Base-by-base conservation (phyloP, 2,329 filamentous ascomycete genomes). In the Cladosporium sp. region DNA sequence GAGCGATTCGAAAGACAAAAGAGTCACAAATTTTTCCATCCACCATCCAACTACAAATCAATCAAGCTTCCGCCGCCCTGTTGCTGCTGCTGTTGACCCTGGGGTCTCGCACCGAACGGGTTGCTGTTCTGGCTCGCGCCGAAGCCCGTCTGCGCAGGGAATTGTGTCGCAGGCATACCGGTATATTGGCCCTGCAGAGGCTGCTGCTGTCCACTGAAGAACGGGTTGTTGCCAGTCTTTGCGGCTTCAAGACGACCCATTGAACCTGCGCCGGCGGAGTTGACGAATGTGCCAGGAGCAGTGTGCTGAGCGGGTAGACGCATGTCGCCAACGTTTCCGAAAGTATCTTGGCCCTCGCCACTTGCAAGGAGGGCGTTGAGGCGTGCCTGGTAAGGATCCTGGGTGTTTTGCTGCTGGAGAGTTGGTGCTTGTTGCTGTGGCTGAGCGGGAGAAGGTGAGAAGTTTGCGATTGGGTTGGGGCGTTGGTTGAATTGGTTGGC, bases 241-340 rank as follows among this genome's bases (percentile, higher is more conserved):
- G 81, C 79, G 4, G 84, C 82, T 68, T 93, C 91, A 51, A 97
- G 79, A 65, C 86, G 86, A 71, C 88, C 87, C 65, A 91, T 80
- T 3, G 68, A 71, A n/a, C 92, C 91, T 43, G 90, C 84, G 58
- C 95, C 95, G 7, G 95, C 93, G 67, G 92, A 96, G 80, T 99
- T 99, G 80, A 99, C 90, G 77, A 98, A 99, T 0, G 91, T 96
- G 28, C 94, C 95, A 0, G 95, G 95, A 1, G 95, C 93, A 0
- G 95, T 99, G 78, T 99, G 95, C 76, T 99, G 95, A 2, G 95
- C 89, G 1, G 95, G 95, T 69, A 99, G 96, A 78, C 95, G 93
- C 56, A 97, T 84, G 69, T 98, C 92, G 70, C 95, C 95, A n/a
- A 92, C 92, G 77, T 99, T 99, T 70, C 95, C 95, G 76, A 96